phyloP scores from a whole-genome alignment of 2,329 filamentous ascomycete species.

The Phialemonium atrogriseum region DNA sequence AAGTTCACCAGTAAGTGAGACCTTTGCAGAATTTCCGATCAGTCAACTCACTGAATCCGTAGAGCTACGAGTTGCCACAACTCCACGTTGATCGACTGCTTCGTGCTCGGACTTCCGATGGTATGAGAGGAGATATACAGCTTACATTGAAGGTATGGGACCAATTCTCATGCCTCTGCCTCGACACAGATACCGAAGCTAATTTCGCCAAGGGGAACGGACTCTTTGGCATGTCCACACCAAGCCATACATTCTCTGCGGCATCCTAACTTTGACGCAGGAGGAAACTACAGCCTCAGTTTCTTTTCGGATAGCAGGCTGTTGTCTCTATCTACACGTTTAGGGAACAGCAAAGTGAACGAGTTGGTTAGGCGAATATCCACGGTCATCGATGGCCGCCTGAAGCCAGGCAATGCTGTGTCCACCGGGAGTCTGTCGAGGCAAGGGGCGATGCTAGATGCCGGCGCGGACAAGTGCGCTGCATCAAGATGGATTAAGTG shows the following conservation, averaged over 20 bases:
- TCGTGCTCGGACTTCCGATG: too few species aligned
- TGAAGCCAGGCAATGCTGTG: slow-evolving; percentile 7
- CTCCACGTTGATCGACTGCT: too few species aligned
- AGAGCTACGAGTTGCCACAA: too few species aligned
- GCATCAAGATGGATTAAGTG: slow-evolving; percentile 8
- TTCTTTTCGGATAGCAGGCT: slow-evolving; percentile 23
- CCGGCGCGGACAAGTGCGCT: slow-evolving; percentile 1
- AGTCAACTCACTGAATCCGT: too few species aligned
- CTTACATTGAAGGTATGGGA: too few species aligned
- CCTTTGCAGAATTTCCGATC: too few species aligned
- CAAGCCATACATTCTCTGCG: neutral
- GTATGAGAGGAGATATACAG: too few species aligned
- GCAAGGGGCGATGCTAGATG: too few species aligned
- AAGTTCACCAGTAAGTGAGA: too few species aligned
- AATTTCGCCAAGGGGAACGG: slow-evolving; percentile 14
- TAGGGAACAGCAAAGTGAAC: slow-evolving; percentile 20
- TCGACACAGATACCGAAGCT: too few species aligned
- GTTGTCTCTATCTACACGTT: slow-evolving; percentile 16
- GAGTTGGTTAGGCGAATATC: slow-evolving; percentile 20
- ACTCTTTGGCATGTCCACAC: slow-evolving; percentile 14
- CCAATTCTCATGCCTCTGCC: too few species aligned
- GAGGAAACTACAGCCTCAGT: slow-evolving; percentile 17
- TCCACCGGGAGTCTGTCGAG: slow-evolving; percentile 1
- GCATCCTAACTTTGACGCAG: slow-evolving; percentile 8
- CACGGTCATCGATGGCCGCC: slow-evolving; percentile 11